Evolutionary conservation across 75 land plant species (phyloP), one percentile per base, ranked within the genome.

Genomic region (Cryptomeria japonica): DNA sequence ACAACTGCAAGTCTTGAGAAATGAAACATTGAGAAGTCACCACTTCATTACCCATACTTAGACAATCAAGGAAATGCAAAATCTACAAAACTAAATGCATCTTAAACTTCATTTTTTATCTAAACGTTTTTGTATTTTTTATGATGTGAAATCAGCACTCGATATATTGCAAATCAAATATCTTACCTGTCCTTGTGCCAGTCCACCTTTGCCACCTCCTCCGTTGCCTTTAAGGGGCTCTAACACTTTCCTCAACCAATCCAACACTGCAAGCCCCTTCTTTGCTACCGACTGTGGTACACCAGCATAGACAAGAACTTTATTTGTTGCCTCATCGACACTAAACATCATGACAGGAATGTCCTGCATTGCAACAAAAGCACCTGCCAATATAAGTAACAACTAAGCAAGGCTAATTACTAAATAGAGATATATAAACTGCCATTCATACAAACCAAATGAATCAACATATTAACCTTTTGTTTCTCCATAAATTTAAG

Each of bases 141-240:
- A 28, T 84, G 3, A 16, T 34, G 47, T 77, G 12, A 88, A 36
- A 80, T 51, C 3, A 8, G 46, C 72, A 77, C 38, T 8, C 22
- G 31, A 37, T 8, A 73, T 25, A 92, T 31, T 42, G n/a, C n/a
- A 47, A 6, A 38, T 53, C 15, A 47, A 37, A 42, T 22, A 56
- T n/a, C 86, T 83, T 64, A 96, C 99, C 95, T 96, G 99, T 91
- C 98, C 98, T 84, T 95, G 93, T 53, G 97, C 97, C 90, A 96
- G 89, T 28, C 97, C 98, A 80, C 91, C 93, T 89, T 96, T 98
- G 3, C 96, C 97, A 36, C 96, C 96, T 19, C 99, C 99, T 83
- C 98, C 93, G 73, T 90, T 94, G 31, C 99, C 99, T 84, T 94
- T 94, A 37, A 98, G 79, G 58, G 96, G 97, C 12, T 79, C 93